A percentile compares a stretch with the other conserved stretches of the same genome.
These are phyloP conservation scores for Anethum foeniculum DNA, from an alignment of 140 eudicot species.

Conservation along the genomic window DNA sequence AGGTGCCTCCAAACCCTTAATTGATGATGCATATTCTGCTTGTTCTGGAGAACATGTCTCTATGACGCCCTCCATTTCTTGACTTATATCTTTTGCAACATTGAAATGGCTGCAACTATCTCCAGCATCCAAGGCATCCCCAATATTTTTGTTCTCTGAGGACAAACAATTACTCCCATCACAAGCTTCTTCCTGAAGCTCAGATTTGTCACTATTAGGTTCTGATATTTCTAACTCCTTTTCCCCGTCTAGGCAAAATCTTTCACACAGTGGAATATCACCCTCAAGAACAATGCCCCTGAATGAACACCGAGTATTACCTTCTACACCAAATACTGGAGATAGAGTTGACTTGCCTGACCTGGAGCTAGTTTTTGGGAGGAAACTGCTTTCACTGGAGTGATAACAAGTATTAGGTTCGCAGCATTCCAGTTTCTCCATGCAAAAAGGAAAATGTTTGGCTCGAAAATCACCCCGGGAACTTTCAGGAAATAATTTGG, in stretches of 20 bases:
- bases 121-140: conserved; percentile 22
- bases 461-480: conserved; percentile 22
- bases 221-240: conserved; percentile 24
- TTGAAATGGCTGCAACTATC: conserved; percentile 23
- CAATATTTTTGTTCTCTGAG: conserved; percentile 22
- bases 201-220: conserved; percentile 20
- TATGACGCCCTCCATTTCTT: conserved; percentile 22
- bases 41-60: conserved; percentile 24
- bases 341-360: conserved; percentile 5
- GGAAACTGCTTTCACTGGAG: conserved; percentile 21
- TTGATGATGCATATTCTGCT: conserved; percentile 39
- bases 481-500: conserved; percentile 14
- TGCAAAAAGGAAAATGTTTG: conserved; percentile 18
- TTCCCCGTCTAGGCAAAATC: conserved; percentile 23
- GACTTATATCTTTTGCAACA: conserved; percentile 30
- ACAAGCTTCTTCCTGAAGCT: conserved; percentile 21
- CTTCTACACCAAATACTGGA: conserved; percentile 6
- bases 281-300: conserved; percentile 15
- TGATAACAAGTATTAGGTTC: conserved; percentile 18
- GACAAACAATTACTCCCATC: conserved; percentile 33
- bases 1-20: conserved; percentile 28
- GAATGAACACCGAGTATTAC: conserved; percentile 20
- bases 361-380: conserved; percentile 11
- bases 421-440: conserved; percentile 21
- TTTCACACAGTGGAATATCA: conserved; percentile 21